Evolutionary conservation across 1,284 basidiomycete species (phyloP), one percentile per base, ranked within the genome.

Genomic region (Cryptococcus sp.): DNA sequence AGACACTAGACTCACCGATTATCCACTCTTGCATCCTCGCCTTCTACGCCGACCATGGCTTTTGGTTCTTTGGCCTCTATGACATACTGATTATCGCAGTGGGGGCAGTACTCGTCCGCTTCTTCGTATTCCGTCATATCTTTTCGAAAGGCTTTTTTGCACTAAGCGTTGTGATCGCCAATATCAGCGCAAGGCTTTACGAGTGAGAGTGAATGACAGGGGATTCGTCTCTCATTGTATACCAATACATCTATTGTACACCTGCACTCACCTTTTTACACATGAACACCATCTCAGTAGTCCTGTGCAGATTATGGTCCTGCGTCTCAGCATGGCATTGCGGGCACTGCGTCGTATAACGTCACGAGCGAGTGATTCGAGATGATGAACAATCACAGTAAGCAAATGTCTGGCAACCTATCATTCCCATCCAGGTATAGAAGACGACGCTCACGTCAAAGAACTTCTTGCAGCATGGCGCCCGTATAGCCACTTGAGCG

Each of bases 11-110:
- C 86, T 51, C 55, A 92, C 92, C 91, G 83, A 46, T 87, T 83
- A 78, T 98, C 92, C 48, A 93, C 81, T 34, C 94, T 82, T 0
- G 89, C 86, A 74, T 98, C 95, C 63, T 95, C 93, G 25, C 90
- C 89, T 77, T 97, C 92, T 0, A 96, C 87, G 1, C 87, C 86
- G 2, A 97, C 78, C 45, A 89, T 85, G 2, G 92, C 86, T 68
- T 92, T 86, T 0, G 95, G 89, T 22, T 87, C 93, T 79, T 96
- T 96, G 6, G 94, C 94, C 43, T 95, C 89, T 64, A 97, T 83
- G 25, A 97, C 94, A 77, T 93, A 98, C 74, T 94, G 92, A 74
- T 99, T 98, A 77, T 96, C 93, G 75, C 95, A 98, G 78, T 97
- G 89, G 0, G 96, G 95, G 74, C 96, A 99, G 77, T 88, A 98